Conservation (phyloP, 192 early-diverging fungal species). For the Podila horticola region DNA sequence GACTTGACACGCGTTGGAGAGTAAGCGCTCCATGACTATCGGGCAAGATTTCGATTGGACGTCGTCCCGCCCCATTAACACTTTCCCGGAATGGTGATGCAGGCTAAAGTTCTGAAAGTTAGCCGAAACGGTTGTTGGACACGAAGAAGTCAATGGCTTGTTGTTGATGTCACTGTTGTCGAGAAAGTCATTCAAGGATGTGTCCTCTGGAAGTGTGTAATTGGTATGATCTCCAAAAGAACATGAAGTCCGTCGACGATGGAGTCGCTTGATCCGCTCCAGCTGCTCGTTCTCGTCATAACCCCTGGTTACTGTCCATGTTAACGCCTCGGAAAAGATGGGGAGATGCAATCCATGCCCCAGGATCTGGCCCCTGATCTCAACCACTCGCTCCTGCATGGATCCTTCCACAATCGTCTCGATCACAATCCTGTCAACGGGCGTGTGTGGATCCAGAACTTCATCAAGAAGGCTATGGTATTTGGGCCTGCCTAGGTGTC, state of each 20-base stretch:
- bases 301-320: conserved; percentile 18
- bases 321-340: conserved; percentile 36
- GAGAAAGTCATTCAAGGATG: not conserved
- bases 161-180: not conserved
- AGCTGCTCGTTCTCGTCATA: conserved; percentile 41
- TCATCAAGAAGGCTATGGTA: not conserved
- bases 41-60: conserved; percentile 16
- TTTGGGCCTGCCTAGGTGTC: not conserved
- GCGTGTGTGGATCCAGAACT: not conserved
- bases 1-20: conserved; percentile 25
- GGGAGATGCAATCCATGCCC: conserved; percentile 31
- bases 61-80: conserved; percentile 17
- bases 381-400: conserved; percentile 25
- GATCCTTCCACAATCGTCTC: conserved; percentile 13
- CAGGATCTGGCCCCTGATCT: conserved; percentile 19
- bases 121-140: conserved; percentile 26
- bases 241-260: not conserved
- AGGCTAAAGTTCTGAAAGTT: conserved; percentile 25
- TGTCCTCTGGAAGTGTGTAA: too few species aligned
- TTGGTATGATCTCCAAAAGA: not conserved
- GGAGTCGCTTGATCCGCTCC: conserved; percentile 1
- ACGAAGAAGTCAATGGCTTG: not conserved
- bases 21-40: conserved; percentile 15
- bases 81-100: conserved; percentile 42
- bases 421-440: conserved; percentile 34